Percentiles rank a stretch among this genome's conserved stretches.
Evolutionary conservation across 257 asterid species (phyloP).

Genomic region (Hygrophila difformis): DNA sequence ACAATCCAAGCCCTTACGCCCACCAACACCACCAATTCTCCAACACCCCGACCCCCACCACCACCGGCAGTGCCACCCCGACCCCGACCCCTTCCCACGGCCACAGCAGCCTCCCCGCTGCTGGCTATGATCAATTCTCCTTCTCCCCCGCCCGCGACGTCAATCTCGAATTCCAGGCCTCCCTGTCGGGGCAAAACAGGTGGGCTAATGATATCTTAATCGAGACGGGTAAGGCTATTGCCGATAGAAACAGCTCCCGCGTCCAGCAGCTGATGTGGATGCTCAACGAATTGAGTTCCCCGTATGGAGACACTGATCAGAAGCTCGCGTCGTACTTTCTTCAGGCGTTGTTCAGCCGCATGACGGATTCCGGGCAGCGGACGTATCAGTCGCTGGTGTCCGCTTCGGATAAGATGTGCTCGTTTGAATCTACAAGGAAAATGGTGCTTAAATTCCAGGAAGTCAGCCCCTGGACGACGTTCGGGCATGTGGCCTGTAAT

Average conservation of each 20-base stretch:
- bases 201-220: constrained; percentile 79
- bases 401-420: constrained; percentile 53
- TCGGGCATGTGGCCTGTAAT: constrained; percentile 87
- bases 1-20: constrained; percentile 24
- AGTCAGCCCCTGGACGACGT: constrained; percentile 88
- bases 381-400: constrained; percentile 36
- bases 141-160: constrained; percentile 38
- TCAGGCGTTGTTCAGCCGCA: constrained; percentile 72
- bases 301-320: constrained; percentile 84
- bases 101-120: constrained; percentile 20
- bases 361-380: constrained; percentile 75
- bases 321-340: constrained; percentile 77
- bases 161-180: constrained; percentile 45
- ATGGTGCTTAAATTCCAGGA: constrained; percentile 77
- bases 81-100: constrained; percentile 15
- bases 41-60: constrained; percentile 39
- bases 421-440: constrained; percentile 73
- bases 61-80: constrained; percentile 15
- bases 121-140: constrained; percentile 25
- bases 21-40: constrained; percentile 16
- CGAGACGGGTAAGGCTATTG: constrained; percentile 66
- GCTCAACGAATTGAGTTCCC: constrained; percentile 85
- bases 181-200: constrained; percentile 30
- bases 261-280: constrained; percentile 93
- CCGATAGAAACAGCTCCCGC: constrained; percentile 46